Percentiles rank a stretch among this genome's conserved stretches.
These are phyloP conservation scores for Venustampulla echinocandica DNA, from an alignment of 495 filamentous ascomycete species.

Conservation along the genomic window DNA sequence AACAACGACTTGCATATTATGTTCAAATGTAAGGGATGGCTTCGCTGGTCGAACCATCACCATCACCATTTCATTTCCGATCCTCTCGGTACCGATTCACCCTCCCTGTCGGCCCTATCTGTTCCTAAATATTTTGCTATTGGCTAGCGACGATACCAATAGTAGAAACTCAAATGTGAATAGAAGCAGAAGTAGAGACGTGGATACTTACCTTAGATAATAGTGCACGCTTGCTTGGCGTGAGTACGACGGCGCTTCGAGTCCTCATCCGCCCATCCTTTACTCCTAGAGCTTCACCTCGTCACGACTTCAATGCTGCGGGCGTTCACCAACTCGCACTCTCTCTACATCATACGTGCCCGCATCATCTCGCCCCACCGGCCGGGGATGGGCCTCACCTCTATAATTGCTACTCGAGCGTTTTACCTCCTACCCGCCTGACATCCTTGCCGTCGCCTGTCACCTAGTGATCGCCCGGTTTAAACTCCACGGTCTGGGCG, in stretches of 20 bases:
- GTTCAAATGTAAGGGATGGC: no score
- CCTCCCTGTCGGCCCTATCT: no score
- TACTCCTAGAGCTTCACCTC: conserved; percentile 11
- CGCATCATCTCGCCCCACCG: conserved; percentile 13
- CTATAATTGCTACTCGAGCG: neutral
- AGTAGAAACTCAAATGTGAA: no score
- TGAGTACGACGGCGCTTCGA: conserved; percentile 1
- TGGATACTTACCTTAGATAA: neutral
- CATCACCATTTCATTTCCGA: no score
- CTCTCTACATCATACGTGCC: neutral
- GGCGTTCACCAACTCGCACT: neutral
- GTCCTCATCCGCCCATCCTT: conserved; percentile 1
- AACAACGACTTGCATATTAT: no score
- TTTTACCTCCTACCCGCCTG: conserved; percentile 2
- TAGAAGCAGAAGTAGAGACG: no score
- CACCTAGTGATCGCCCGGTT: conserved; percentile 6
- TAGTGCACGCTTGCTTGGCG: conserved; percentile 5
- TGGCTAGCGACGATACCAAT: no score
- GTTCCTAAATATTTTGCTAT: no score
- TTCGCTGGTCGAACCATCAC: no score
- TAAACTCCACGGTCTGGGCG: neutral
- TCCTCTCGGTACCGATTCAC: no score
- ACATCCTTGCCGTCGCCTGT: neutral
- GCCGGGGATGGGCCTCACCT: conserved; percentile 5
- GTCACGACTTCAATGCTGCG: neutral